Conservation (phyloP, 306 rosid genomes). For the Bauhinia variegata region DNA sequence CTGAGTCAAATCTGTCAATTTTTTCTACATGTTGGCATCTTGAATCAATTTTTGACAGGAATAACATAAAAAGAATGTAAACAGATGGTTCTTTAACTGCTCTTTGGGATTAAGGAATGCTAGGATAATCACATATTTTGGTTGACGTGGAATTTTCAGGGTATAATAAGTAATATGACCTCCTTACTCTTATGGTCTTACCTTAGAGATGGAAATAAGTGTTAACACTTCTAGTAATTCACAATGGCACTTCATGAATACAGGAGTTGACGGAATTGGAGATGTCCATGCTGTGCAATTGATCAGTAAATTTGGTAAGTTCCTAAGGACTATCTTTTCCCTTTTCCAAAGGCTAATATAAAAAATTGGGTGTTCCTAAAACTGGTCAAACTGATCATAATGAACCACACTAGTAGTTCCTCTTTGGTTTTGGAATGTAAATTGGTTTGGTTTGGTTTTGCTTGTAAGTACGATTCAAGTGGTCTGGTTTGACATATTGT, state of each 20-base stretch:
- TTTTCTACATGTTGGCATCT: background rate
- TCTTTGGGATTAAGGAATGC: background rate
- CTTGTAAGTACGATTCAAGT: too few species aligned
- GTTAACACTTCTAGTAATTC: constrained; percentile 12
- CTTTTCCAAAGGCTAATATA: constrained; percentile 9
- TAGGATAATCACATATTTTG: background rate
- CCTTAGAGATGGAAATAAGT: constrained; percentile 9
- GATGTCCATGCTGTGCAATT: constrained; percentile 83
- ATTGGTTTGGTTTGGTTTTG: too few species aligned
- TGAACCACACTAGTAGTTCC: too few species aligned
- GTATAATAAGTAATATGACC: constrained; percentile 21
- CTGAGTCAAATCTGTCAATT: too few species aligned
- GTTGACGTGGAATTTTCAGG: constrained; percentile 9
- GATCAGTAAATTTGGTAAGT: constrained; percentile 74
- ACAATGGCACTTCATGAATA: constrained; percentile 29
- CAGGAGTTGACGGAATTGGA: constrained; percentile 97
- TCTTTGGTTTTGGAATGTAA: too few species aligned
- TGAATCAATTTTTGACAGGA: constrained; percentile 19
- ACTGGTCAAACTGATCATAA: too few species aligned
- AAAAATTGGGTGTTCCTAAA: background rate
- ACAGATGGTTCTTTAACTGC: background rate
- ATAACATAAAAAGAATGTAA: too few species aligned
- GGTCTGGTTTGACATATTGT: too few species aligned
- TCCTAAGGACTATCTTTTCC: constrained; percentile 25
- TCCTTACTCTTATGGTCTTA: constrained; percentile 20